Evolutionary conservation across 371 early-diverging fungal genomes (phyloP).

Genomic region (Rhizopus microsporus): DNA sequence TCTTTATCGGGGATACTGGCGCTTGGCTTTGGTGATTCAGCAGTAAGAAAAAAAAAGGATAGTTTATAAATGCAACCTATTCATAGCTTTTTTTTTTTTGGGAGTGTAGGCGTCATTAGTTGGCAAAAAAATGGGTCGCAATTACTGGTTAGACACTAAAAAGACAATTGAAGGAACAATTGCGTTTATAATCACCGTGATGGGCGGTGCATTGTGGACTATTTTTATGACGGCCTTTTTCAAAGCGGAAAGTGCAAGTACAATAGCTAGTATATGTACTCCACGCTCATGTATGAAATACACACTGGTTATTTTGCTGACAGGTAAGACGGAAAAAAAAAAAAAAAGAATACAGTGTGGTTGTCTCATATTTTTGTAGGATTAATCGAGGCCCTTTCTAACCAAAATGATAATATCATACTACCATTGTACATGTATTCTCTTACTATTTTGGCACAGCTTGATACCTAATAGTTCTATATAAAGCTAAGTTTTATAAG

Average conservation of each 20-base stretch:
- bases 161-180: constrained; percentile 91
- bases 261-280: constrained; percentile 24
- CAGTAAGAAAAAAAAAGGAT: constrained; percentile 42
- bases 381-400: constrained; percentile 61
- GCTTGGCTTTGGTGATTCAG: constrained; percentile 87
- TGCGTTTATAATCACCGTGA: constrained; percentile 72
- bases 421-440: constrained; percentile 72
- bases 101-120: constrained; percentile 82
- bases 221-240: constrained; percentile 29
- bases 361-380: constrained; percentile 26
- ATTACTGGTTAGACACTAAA: constrained; percentile 71
- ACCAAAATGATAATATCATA: constrained; percentile 80
- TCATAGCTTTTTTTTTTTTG: background rate
- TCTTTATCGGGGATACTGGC: constrained; percentile 80
- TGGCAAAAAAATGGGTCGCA: constrained; percentile 74
- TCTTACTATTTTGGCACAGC: constrained; percentile 26
- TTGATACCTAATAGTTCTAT: background rate
- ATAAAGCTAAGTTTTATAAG: background rate
- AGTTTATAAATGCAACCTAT: background rate
- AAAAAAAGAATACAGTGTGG: background rate
- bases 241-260: constrained; percentile 25
- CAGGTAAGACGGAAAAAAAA: constrained; percentile 29
- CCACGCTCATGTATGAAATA: constrained; percentile 27
- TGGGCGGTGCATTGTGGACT: constrained; percentile 47
- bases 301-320: constrained; percentile 25